These are phyloP conservation scores for Candida anutae DNA, from an alignment of 1,139 yeast genomes.

Conservation along the genomic window DNA sequence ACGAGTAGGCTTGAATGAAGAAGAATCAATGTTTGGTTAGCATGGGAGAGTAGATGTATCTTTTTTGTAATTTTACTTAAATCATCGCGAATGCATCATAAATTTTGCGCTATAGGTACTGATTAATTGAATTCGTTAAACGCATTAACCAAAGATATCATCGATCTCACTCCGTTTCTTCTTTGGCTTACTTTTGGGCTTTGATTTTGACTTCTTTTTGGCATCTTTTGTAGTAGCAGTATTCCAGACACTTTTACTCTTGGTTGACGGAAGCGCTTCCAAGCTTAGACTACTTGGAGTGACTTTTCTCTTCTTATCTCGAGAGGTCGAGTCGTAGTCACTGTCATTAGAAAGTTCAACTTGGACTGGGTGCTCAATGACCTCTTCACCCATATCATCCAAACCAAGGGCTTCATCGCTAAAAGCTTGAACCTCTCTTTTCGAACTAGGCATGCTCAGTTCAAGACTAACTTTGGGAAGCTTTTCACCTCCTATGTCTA, in stretches of 20 bases:
- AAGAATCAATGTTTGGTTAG: too few relatives aligned
- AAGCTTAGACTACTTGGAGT: neutral
- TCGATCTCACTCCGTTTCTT: constrained; percentile 36
- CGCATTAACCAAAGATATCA: constrained; percentile 13
- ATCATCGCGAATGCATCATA: too few relatives aligned
- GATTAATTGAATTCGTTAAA: too few relatives aligned
- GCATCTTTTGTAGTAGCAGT: neutral
- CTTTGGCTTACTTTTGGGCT: constrained; percentile 20
- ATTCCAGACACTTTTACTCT: neutral
- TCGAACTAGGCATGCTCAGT: too few relatives aligned
- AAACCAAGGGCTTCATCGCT: too few relatives aligned
- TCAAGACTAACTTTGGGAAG: too few relatives aligned
- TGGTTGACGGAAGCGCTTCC: neutral
- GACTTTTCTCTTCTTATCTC: constrained; percentile 6
- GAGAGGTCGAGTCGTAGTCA: constrained; percentile 2
- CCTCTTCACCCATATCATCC: too few relatives aligned
- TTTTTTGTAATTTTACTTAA: too few relatives aligned
- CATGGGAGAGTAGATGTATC: too few relatives aligned
- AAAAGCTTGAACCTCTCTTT: too few relatives aligned
- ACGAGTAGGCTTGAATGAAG: too few relatives aligned
- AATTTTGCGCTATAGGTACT: too few relatives aligned
- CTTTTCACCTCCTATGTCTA: constrained; percentile 16
- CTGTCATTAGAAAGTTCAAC: neutral
- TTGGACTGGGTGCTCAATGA: constrained; percentile 1
- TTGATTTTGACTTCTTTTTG: neutral